Base-by-base conservation (phyloP, 2,329 filamentous ascomycete genomes). In the Dichotomopilus funicola region DNA sequence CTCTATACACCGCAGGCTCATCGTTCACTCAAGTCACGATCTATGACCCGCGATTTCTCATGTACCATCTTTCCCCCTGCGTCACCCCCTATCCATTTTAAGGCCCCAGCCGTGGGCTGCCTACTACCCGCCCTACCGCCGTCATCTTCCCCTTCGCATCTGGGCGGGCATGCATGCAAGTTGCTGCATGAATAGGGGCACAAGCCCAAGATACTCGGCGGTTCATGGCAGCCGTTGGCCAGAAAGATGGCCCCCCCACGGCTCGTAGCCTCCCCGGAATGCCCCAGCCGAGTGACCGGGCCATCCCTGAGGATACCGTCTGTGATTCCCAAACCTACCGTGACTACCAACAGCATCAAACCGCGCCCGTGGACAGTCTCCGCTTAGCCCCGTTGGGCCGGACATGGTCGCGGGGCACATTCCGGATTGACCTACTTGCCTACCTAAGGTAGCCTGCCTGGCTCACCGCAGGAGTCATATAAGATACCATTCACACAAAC, bases 121-220 rank as follows among this genome's bases (percentile, higher is more conserved):
- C 52, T 54, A 6, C 38, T 27, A 13, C 12, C 49, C 19, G 27
- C 34, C 42, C 36, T 4, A 37, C n/a, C 5, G 43, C 40, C 8
- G 5, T 38, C 49, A n/a, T 35, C 13, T 44, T 40, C n/a, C 40
- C 40, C 34, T 12, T 41, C 27, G 35, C 49, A 43, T 13, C 40
- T n/a, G 6, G 13, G 35, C 31, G n/a, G 8, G 37, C 10, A 35
- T 47, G 45, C 40, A 53, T 55, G 49, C 56, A 58, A 33, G 33
- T 43, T 51, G 49, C 51, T 53, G 34, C 51, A 47, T 33, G 27
- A 57, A 59, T 55, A 55, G 55, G 55, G 58, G 55, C 44, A 51
- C 49, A 12, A 33, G 31, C 43, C 38, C 19, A 48, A 38, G 49
- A 50, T 43, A 43, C 45, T 43, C 34, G 35, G 27, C 12, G 44